Conservation (phyloP, 352 stramenopile genomes). For the Globisporangium spinosum region DNA sequence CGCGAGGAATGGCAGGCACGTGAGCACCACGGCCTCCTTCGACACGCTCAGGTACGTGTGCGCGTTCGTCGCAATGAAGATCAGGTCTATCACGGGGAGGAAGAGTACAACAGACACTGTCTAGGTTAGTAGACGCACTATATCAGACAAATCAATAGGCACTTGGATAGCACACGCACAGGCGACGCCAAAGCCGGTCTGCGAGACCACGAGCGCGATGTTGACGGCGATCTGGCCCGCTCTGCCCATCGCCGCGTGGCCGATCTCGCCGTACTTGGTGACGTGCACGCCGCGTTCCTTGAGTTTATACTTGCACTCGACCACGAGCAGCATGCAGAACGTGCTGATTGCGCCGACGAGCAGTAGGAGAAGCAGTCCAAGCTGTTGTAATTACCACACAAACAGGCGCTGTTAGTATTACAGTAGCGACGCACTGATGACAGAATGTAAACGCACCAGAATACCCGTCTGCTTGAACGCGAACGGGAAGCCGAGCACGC, state of each 20-base stretch:
- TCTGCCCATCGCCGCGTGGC: conserved; percentile 63
- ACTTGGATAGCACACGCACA: conserved; percentile 34
- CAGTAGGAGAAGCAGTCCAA: conserved; percentile 53
- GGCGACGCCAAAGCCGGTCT: conserved; percentile 87
- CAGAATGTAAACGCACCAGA: conserved; percentile 36
- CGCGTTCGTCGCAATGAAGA: conserved; percentile 81
- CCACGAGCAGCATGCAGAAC: conserved; percentile 56
- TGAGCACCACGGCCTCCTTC: conserved; percentile 28
- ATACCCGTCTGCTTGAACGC: conserved; percentile 88
- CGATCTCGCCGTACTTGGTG: conserved; percentile 86
- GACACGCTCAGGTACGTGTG: conserved; percentile 40
- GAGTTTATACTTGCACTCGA: conserved; percentile 78
- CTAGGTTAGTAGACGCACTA: not conserved
- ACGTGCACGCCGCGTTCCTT: conserved; percentile 42
- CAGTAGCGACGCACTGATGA: not conserved
- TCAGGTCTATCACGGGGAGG: conserved; percentile 37
- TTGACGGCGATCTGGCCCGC: conserved; percentile 74
- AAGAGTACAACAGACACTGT: not conserved
- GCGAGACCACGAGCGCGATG: conserved; percentile 79
- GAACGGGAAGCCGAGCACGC: conserved; percentile 88
- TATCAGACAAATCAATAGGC: not conserved
- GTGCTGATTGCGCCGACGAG: conserved; percentile 51
- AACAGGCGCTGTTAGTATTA: not conserved
- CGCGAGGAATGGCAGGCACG: conserved; percentile 35
- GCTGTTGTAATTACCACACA: conserved; percentile 19